Conservation (phyloP, 208 protist genomes). For the Trichomonas vaginalis region DNA sequence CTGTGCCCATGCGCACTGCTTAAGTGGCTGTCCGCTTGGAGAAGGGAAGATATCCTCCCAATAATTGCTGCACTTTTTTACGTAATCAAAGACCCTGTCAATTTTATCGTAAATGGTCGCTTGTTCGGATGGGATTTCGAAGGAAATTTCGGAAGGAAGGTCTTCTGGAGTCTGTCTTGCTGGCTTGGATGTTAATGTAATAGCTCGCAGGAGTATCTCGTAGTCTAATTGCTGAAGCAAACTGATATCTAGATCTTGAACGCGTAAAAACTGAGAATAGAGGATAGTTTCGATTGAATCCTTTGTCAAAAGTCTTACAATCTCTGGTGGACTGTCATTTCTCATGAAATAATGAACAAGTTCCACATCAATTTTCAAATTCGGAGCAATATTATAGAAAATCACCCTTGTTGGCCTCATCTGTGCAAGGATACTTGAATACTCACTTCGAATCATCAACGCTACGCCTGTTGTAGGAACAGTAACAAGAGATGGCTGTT, state of each 20-base stretch:
- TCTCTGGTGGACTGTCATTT: not conserved
- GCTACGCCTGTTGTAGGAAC: not conserved
- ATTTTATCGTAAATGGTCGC: not conserved
- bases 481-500: not conserved
- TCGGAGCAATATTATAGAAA: not conserved
- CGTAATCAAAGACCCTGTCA: not conserved
- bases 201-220: not conserved
- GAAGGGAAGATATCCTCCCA: not conserved
- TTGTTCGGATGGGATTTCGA: not conserved
- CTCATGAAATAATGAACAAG: not conserved
- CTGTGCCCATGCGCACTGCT: not conserved
- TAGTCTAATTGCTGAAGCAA: not conserved
- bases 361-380: not conserved
- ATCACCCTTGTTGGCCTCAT: not conserved
- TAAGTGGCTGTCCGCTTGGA: not conserved
- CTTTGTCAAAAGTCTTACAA: not conserved
- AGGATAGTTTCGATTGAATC: not conserved
- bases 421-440: not conserved
- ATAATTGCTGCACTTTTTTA: not conserved
- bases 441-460: not conserved
- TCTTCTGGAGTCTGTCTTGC: not conserved
- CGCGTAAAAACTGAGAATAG: not conserved
- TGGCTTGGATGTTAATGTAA: not conserved
- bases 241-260: not conserved
- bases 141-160: not conserved